Base-by-base conservation (phyloP, 352 stramenopile genomes). In the Globisporangium cederbergense region DNA sequence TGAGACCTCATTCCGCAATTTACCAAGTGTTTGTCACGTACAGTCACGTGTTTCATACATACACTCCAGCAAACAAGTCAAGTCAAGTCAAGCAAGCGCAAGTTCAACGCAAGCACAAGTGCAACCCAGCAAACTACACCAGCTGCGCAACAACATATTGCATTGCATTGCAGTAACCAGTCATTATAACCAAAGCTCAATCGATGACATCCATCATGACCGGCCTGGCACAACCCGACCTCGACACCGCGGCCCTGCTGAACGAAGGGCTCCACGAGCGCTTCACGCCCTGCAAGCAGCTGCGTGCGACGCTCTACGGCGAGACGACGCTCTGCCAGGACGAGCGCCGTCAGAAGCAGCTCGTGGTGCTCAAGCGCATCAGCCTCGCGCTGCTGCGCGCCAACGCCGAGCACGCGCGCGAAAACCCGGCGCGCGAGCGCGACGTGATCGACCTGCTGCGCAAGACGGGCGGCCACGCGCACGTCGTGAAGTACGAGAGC, bases 341-440 rank as follows among this genome's bases (percentile, higher is more conserved):
- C 51, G 56, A 71, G 22, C 49, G 47, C 11, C 65, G 60, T 4
- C 42, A 54, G 38, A 61, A 76, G 46, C 71, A 79, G 68, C 67
- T 80, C 34, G 75, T 86, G 14, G 80, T 87, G 58, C 72, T 89
- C 67, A 89, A 89, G 65, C 77, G 76, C 30, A 67, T 83, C 1
- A 78, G 60, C 34, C 72, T 89, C 42, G 54, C 62, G 0, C 61
- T 72, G 4, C 60, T 89, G 36, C 68, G 76, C 11, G 69, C 78
- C n/a, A 77, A 83, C 65, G 64, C 59, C 46, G 53, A 64, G 32
- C 61, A 43, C 36, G 52, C 51, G n/a, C 63, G 72, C 62, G 78
- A 88, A 62, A 81, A 83, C 64, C 78, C 76, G 1, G 16, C 77
- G 45, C 72, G 71, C 20, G 76, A 88, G 54, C 74, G 69, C 25